Base-by-base conservation (phyloP, 108 stramenopile genomes). In the Skeletonema potamos region DNA sequence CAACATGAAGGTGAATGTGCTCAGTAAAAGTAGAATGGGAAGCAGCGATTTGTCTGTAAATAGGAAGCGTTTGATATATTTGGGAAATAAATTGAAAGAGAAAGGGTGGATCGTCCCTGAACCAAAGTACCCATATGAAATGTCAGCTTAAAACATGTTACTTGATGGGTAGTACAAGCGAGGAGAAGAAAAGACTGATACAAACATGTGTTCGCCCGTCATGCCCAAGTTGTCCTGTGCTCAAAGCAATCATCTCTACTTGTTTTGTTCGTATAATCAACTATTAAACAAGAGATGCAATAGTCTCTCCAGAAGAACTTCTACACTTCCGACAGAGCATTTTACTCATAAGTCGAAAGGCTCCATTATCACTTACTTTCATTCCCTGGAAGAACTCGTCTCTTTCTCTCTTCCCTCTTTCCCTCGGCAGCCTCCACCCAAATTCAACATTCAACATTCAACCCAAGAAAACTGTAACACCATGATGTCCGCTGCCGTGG, bases 11-110 rank as follows among this genome's bases (percentile, higher is more conserved):
- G 64, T 76, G 33, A 62, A 70, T 44, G 64, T 76, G 9, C 62
- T 48, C 13, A 76, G 75, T 55, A 54, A 41, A 12, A 58, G 34
- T 56, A 20, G 75, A 30, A 57, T 76, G 55, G 75, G 75, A n/a
- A 22, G 41, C 32, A 64, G 61, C 34, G 75, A 76, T 71, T 26
- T 67, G 33, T 63, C 61, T 64, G 75, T 76, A n/a, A 76, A 76
- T 54, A 70, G 62, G 27, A 76, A 76, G 22, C 61, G 75, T 30
- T 33, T 76, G 69, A 11, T 33, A 27, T 70, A 54, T 64, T 55
- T 70, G 61, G 75, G 66, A 7, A 51, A 76, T 1, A 48, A 54
- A 27, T 32, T 76, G 62, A 64, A 48, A 54, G 56, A 39, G 26
- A 20, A 62, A 48, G 70, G 70, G 10, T 77, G 70, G 70, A 59